Base-by-base conservation (phyloP, 208 protist genomes). In the Acanthamoeba healyi region DNA sequence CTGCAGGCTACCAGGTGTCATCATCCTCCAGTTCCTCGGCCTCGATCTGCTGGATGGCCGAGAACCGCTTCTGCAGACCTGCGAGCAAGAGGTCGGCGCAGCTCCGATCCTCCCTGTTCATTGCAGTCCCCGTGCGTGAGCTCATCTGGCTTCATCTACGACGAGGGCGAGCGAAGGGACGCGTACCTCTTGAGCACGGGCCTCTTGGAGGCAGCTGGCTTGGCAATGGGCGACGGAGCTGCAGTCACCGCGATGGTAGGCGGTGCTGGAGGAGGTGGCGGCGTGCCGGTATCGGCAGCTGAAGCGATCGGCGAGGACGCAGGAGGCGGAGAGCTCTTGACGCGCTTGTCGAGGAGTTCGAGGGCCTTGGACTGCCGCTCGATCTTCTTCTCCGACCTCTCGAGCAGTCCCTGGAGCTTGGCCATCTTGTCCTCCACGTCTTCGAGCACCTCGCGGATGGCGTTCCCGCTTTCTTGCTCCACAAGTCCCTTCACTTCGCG, bases 371-470 rank as follows among this genome's bases (percentile, higher is more conserved):
- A 10, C 67, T 79, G 67, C 67, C 29, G 17, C 19, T 79, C 67
- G 67, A 79, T 44, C 67, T 79, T 79, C 67, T 46, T 79, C 36
- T 79, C 67, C 38, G 67, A 79, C 14, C 36, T 36, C 36, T 79
- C 67, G 36, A 79, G 38, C 3, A 46, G 67, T 17, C 22, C 26
- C 67, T 46, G 5, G 36, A 79, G 67, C 67, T 79, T 79, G 67
- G 67, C 36, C 36, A 79, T 74, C 65, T 74, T 34, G n/a, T 9
- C n/a, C 65, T 74, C 65, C 9, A 74, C 36, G 6, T 15, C 14
- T 36, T 79, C 67, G 34, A 79, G 36, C 4, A 46, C 67, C 32
- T 79, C 67, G 19, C 67, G 36, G 36, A 46, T 2, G 9, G 67
- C 67, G 5, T 46, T 42, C n/a, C n/a, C 58, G 58, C 58, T 65